Evolutionary conservation across 805 yeast genomes (phyloP).

Genomic region (Gaillardinia entomophila): DNA sequence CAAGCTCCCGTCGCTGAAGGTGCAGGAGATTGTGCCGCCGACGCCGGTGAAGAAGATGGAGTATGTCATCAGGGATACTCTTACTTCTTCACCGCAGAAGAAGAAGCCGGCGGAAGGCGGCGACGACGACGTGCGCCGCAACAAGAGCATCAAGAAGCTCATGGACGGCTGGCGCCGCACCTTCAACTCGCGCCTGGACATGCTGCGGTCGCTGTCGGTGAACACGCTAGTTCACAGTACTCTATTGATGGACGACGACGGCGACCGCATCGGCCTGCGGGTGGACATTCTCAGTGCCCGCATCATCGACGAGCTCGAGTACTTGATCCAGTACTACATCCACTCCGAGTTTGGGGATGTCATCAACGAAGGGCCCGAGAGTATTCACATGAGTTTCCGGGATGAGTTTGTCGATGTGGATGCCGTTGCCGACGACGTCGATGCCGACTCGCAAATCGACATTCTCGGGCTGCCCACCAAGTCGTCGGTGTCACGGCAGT

Average conservation of each 20-base stretch:
- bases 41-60: conserved; percentile 67
- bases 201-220: not conserved
- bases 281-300: conserved; percentile 66
- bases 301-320: conserved; percentile 64
- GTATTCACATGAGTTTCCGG: not conserved
- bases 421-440: conserved; percentile 4
- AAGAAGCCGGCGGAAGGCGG: not conserved
- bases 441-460: conserved; percentile 3
- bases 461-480: conserved; percentile 11
- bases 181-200: conserved; percentile 7
- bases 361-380: not conserved
- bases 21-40: conserved; percentile 48
- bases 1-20: conserved; percentile 45
- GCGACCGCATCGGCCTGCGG: conserved; percentile 24
- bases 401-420: conserved; percentile 7
- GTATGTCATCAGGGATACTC: conserved; percentile 11
- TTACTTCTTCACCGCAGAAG: not conserved
- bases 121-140: conserved; percentile 19
- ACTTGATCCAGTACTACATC: conserved; percentile 42
- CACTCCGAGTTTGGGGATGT: conserved; percentile 1
- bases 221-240: not conserved
- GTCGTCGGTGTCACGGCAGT: conserved; percentile 2
- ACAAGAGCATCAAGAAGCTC: conserved; percentile 29
- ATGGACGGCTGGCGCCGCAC: conserved; percentile 39
- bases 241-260: conserved; percentile 1